Evolutionary conservation across 768 basidiomycete genomes (phyloP).

Genomic region (Collybia sordida): DNA sequence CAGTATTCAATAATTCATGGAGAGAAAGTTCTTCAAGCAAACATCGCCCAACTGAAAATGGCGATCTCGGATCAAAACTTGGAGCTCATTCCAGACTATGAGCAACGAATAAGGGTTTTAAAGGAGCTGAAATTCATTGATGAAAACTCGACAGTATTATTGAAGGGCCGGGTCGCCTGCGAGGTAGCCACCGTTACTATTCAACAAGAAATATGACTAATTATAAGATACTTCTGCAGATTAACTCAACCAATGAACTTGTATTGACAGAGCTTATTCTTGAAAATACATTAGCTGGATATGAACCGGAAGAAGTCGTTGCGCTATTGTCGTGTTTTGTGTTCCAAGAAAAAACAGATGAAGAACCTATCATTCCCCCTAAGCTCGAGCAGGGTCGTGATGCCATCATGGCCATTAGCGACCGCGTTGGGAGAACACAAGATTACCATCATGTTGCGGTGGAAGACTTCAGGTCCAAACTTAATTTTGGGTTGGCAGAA

Average conservation of each 20-base stretch:
- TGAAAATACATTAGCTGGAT: constrained; percentile 88
- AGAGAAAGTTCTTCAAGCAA: constrained; percentile 69
- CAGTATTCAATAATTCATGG: constrained; percentile 81
- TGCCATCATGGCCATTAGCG: constrained; percentile 74
- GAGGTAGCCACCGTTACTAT: constrained; percentile 55
- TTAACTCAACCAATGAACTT: constrained; percentile 97
- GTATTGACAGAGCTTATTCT: constrained; percentile 95
- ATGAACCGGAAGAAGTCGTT: constrained; percentile 95
- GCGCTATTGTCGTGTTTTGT: constrained; percentile 95
- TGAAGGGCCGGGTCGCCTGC: constrained; percentile 98
- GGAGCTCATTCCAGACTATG: constrained; percentile 95
- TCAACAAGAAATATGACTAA: background rate
- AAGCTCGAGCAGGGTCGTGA: constrained; percentile 81
- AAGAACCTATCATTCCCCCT: constrained; percentile 78
- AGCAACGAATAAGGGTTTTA: constrained; percentile 88
- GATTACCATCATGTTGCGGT: constrained; percentile 74
- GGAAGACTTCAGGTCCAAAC: constrained; percentile 73
- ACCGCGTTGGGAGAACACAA: constrained; percentile 79
- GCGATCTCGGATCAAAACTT: constrained; percentile 96
- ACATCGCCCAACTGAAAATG: constrained; percentile 76
- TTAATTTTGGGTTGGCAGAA: constrained; percentile 92
- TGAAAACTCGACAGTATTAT: constrained; percentile 90
- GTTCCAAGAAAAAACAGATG: constrained; percentile 97
- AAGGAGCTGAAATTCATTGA: constrained; percentile 93
- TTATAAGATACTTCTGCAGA: constrained; percentile 45